A percentile compares a stretch with the other conserved stretches of the same genome.
Conservation (phyloP, 2,329 filamentous ascomycete species). For the Alternaria angustiovoidea region DNA sequence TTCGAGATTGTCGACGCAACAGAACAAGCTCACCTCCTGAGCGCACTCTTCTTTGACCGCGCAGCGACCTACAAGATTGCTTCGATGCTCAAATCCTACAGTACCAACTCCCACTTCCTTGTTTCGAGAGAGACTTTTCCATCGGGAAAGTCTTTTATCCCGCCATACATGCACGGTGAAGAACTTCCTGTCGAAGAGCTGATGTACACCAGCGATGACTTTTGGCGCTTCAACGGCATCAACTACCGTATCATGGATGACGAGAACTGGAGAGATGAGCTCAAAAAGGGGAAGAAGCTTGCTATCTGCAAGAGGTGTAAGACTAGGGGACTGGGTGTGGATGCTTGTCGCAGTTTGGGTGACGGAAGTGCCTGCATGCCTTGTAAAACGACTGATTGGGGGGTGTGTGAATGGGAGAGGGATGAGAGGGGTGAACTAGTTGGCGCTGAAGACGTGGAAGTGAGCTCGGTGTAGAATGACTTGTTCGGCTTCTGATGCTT, state of each 20-base stretch:
- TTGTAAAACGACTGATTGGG: slow-evolving; percentile 13
- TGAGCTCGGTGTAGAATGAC: background rate
- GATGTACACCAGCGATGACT: slow-evolving; percentile 42
- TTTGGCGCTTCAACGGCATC: slow-evolving; percentile 39
- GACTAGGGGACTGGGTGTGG: slow-evolving; percentile 12
- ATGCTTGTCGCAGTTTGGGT: slow-evolving; percentile 24
- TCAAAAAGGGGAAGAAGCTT: slow-evolving; percentile 19
- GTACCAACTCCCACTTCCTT: slow-evolving; percentile 30
- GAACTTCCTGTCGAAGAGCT: slow-evolving; percentile 36
- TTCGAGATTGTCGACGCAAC: slow-evolving; percentile 15
- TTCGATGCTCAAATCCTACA: slow-evolving; percentile 23
- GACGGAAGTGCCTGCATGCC: slow-evolving; percentile 26
- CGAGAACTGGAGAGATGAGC: slow-evolving; percentile 24
- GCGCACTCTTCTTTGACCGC: slow-evolving; percentile 31
- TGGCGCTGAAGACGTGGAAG: background rate
- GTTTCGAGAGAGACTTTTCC: slow-evolving; percentile 37
- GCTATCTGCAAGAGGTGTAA: slow-evolving; percentile 23
- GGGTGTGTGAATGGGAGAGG: slow-evolving; percentile 20
- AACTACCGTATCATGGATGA: slow-evolving; percentile 38
- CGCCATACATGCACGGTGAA: slow-evolving; percentile 49
- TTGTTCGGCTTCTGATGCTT: background rate
- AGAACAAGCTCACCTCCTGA: slow-evolving; percentile 24
- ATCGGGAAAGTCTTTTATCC: slow-evolving; percentile 32
- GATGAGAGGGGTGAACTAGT: slow-evolving; percentile 1
- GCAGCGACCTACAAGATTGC: slow-evolving; percentile 39